Base-by-base conservation (phyloP, 2,329 filamentous ascomycete species). In the Xylariaceae sp. region DNA sequence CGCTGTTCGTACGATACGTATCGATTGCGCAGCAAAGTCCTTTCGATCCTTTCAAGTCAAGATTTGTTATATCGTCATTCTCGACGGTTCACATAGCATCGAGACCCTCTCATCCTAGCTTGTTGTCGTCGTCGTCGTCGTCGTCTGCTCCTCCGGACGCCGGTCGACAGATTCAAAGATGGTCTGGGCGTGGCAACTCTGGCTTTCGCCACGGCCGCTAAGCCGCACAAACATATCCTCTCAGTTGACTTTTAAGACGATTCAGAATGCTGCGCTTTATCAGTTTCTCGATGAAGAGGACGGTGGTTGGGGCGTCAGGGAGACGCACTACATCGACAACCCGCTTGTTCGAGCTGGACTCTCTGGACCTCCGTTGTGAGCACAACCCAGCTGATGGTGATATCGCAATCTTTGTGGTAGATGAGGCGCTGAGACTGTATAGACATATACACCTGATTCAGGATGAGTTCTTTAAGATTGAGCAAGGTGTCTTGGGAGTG, bases 401-500 rank as follows among this genome's bases (percentile, higher is more conserved):
- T 34, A 34, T 34, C 32, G 32, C 8, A 34, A 34, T 8, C 32
- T 8, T 34, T 5, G 19, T 19, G 4, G 26, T 3, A 40, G 12
- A 8, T 4, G 8, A 34, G 40, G 12, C 3, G 6, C 53, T 54
- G 40, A 8, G 2, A 32, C 30, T 1, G n/a, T 34, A 34, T 30
- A 63, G 61, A n/a, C 61, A 61, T 40, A 57, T 63, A 26, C 61
- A 63, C 35, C 45, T 55, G 11, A 9, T 32, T 8, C 61, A 63
- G 31, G 55, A 58, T 29, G 61, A 63, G 39, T 52, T 50, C 35
- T 61, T 63, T 49, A 39, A 60, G 26, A 57, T 63, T 12, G 59
- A 63, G 46, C 40, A 56, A 26, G 61, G 61, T 2, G 37, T 61
- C 9, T 29, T 63, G 27, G 61, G 42, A 2, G 57, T 47, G 6